phyloP scores from a whole-genome alignment of 2,329 filamentous ascomycete species.

The Neonectria faginata region DNA sequence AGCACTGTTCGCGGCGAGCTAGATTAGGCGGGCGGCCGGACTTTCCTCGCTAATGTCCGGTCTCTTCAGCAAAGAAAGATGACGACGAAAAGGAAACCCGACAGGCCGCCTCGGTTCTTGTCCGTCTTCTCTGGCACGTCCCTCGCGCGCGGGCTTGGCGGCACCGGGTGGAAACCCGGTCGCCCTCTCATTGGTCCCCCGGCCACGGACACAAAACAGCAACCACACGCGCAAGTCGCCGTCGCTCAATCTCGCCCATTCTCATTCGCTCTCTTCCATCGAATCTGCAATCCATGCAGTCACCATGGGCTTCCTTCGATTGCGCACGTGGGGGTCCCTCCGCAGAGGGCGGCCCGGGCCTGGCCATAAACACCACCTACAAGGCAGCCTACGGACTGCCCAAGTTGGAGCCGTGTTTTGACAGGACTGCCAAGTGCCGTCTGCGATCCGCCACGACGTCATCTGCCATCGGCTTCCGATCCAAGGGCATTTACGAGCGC shows the following conservation, averaged over 20 bases:
- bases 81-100: background rate
- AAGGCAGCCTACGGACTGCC: background rate
- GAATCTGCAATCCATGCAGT: conserved; percentile 15
- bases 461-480: conserved; percentile 10
- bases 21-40: background rate
- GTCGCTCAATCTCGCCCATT: background rate
- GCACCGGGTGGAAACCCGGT: conserved; percentile 40
- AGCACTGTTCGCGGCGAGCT: background rate
- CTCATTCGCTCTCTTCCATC: conserved; percentile 18
- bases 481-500: conserved; percentile 9
- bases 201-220: conserved; percentile 19
- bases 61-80: background rate
- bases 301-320: conserved; percentile 4
- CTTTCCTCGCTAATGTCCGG: background rate
- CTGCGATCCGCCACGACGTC: no score
- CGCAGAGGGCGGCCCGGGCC: conserved; percentile 17
- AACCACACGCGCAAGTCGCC: conserved; percentile 25
- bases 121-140: conserved; percentile 7
- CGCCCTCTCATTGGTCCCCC: conserved; percentile 26
- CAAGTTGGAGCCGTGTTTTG: background rate
- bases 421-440: conserved; percentile 11
- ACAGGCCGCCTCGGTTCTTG: conserved; percentile 17
- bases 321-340: conserved; percentile 23
- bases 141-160: conserved; percentile 27
- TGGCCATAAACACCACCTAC: conserved; percentile 1